These are phyloP conservation scores for Talaromyces borbonicus DNA, from an alignment of 495 filamentous ascomycete genomes.

Conservation along the genomic window DNA sequence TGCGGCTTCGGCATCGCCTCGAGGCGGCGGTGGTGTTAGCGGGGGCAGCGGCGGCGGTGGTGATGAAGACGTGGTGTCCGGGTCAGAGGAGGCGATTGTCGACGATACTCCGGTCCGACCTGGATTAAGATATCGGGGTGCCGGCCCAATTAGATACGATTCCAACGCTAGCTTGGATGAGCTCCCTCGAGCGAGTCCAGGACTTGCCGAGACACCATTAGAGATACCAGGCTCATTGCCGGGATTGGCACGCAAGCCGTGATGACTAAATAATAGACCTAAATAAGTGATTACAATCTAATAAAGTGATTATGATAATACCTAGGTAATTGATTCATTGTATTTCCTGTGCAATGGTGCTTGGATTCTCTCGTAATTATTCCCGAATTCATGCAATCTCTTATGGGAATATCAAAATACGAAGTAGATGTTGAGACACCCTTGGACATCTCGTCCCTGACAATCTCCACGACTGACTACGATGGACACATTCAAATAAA, in stretches of 20 bases:
- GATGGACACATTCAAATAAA: no score
- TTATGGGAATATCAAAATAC: no score
- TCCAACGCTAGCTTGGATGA: not conserved
- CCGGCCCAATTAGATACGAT: not conserved
- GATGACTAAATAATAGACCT: not conserved
- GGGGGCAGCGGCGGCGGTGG: constrained; percentile 3
- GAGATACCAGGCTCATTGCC: not conserved
- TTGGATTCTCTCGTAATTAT: no score
- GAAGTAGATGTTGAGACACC: no score
- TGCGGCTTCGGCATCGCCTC: constrained; percentile 22
- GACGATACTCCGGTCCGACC: not conserved
- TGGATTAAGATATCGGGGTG: not conserved
- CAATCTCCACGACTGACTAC: no score
- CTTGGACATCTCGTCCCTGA: no score
- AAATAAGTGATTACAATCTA: not conserved
- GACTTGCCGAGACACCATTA: not conserved
- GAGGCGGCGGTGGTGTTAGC: constrained; percentile 11
- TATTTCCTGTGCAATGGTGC: not conserved
- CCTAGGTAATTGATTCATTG: not conserved
- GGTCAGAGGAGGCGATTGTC: not conserved
- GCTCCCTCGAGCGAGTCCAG: not conserved
- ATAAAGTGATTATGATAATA: not conserved
- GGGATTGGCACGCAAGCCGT: not conserved
- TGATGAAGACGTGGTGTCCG: no score
- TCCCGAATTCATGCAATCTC: no score